A percentile compares a stretch with the other conserved stretches of the same genome.
These are phyloP conservation scores for Gossypium schwendimanii DNA, from an alignment of 441 rosid genomes.

Conservation along the genomic window DNA sequence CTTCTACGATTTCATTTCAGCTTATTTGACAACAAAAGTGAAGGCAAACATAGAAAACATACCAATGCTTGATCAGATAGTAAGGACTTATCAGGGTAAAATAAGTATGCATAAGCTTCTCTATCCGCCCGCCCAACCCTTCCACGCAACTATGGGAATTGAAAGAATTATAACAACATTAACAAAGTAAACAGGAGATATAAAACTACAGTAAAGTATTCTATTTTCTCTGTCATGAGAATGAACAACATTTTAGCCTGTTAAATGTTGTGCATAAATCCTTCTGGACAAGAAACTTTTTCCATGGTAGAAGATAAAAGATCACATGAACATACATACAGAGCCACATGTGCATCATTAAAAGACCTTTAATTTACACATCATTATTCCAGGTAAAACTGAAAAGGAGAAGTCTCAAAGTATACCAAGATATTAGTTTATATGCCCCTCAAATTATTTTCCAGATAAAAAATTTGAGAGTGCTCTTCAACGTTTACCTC, in stretches of 20 bases:
- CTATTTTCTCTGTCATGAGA: background rate
- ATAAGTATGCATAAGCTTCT: constrained; percentile 92
- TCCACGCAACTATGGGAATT: constrained; percentile 72
- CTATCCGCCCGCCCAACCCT: constrained; percentile 98
- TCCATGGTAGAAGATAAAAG: constrained; percentile 4
- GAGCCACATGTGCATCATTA: background rate
- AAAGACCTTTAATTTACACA: background rate
- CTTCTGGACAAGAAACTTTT: background rate
- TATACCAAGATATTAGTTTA: background rate
- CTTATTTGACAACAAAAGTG: constrained; percentile 11
- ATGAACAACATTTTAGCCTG: background rate
- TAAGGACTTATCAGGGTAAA: constrained; percentile 76
- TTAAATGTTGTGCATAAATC: background rate
- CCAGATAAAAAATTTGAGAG: constrained; percentile 3
- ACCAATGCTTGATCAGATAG: constrained; percentile 81
- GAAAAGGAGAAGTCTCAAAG: background rate
- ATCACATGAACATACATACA: background rate
- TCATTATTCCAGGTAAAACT: constrained; percentile 1
- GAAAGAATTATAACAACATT: constrained; percentile 7
- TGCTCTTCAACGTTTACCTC: background rate
- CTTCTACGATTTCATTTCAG: background rate
- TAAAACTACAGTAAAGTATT: background rate
- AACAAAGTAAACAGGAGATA: constrained; percentile 7
- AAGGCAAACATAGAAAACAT: constrained; percentile 20
- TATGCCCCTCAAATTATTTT: background rate